A percentile compares a stretch with the other conserved stretches of the same genome.
These are phyloP conservation scores for Salvia hispanica DNA, from an alignment of 257 asterid genomes.

Conservation along the genomic window DNA sequence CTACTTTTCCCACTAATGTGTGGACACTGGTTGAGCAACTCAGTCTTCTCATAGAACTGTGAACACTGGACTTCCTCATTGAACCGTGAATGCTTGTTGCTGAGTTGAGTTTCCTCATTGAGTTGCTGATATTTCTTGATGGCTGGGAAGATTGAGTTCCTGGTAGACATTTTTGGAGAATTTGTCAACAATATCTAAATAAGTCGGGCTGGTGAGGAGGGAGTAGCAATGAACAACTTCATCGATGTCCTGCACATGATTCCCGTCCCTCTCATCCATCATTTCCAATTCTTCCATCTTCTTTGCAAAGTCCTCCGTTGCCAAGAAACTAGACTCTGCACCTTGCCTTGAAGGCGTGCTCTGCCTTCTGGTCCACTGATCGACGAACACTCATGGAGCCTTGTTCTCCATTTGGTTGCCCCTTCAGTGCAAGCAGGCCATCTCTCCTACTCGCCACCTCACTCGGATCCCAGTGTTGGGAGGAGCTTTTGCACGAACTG, in stretches of 20 bases:
- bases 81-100: constrained; percentile 11
- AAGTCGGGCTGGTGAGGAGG: constrained; percentile 57
- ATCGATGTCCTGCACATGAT: constrained; percentile 71
- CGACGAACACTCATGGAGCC: constrained; percentile 34
- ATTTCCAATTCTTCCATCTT: constrained; percentile 75
- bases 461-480: constrained; percentile 41
- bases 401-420: constrained; percentile 36
- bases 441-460: constrained; percentile 32
- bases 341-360: constrained; percentile 26
- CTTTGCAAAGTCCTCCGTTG: constrained; percentile 46
- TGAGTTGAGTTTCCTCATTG: constrained; percentile 25
- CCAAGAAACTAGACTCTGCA: constrained; percentile 37
- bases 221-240: constrained; percentile 79
- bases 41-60: constrained; percentile 34
- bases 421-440: constrained; percentile 28
- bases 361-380: constrained; percentile 33
- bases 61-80: constrained; percentile 22
- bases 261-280: constrained; percentile 63
- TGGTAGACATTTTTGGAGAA: constrained; percentile 52
- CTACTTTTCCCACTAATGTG: not conserved
- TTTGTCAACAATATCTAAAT: constrained; percentile 56
- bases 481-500: constrained; percentile 39
- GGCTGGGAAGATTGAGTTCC: constrained; percentile 33
- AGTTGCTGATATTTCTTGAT: constrained; percentile 35
- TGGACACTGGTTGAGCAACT: constrained; percentile 21